These are phyloP conservation scores for Wickerhamiella occidentalis DNA, from an alignment of 805 yeast genomes.

Conservation along the genomic window DNA sequence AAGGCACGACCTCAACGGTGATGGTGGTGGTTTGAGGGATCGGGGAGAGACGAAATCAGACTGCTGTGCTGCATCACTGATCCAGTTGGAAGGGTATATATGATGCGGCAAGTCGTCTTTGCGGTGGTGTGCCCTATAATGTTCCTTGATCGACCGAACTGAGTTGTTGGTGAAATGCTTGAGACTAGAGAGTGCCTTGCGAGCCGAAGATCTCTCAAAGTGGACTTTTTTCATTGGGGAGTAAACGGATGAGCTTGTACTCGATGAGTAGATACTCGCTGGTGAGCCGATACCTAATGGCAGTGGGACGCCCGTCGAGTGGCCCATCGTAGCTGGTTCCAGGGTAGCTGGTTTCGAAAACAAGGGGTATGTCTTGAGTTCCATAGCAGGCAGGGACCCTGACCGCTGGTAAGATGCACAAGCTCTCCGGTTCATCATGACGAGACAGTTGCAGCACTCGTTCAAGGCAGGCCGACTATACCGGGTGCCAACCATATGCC, in stretches of 20 bases:
- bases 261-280: neutral
- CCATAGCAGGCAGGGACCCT: neutral
- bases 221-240: constrained; percentile 4
- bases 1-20: neutral
- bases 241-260: neutral
- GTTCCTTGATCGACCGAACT: neutral
- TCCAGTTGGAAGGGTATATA: neutral
- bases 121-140: neutral
- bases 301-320: too few relatives aligned
- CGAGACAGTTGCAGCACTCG: neutral
- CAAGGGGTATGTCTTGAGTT: neutral
- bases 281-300: neutral
- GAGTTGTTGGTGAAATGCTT: constrained; percentile 2
- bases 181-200: constrained; percentile 1
- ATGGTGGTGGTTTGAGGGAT: neutral
- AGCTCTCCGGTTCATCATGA: neutral
- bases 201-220: neutral
- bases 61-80: constrained; percentile 3
- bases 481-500: neutral
- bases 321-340: too few relatives aligned
- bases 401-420: neutral
- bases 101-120: neutral
- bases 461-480: too few relatives aligned
- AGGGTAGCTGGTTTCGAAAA: neutral
- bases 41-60: neutral